Percentiles rank a stretch among this genome's conserved stretches.
phyloP scores from a whole-genome alignment of 306 rosid genomes.

The Trifolium repens region DNA sequence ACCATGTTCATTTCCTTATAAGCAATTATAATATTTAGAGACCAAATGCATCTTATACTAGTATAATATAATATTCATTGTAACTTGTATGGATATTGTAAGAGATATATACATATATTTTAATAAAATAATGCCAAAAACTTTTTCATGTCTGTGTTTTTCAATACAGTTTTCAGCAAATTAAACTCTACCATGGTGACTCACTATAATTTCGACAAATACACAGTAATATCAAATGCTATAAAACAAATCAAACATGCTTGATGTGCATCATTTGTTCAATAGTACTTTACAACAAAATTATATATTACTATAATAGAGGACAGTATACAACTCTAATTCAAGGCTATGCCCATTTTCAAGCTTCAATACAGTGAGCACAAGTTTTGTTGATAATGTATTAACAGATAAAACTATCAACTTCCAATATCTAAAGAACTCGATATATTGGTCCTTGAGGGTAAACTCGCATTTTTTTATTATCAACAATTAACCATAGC shows the following conservation, averaged over 20 bases:
- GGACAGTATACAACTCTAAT: constrained; percentile 26
- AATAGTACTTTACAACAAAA: constrained; percentile 21
- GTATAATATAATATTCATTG: background rate
- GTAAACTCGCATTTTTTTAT: background rate
- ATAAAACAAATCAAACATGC: too few relatives aligned
- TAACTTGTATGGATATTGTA: background rate
- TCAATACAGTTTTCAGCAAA: background rate
- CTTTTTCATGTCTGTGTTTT: background rate
- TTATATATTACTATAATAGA: background rate
- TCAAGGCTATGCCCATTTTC: constrained; percentile 37
- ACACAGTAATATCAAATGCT: too few relatives aligned
- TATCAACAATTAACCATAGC: constrained; percentile 71
- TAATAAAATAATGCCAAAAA: background rate
- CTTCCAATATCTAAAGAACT: constrained; percentile 32
- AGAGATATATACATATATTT: background rate
- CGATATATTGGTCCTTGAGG: constrained; percentile 5
- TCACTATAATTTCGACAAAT: too few relatives aligned
- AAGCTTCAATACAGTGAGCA: constrained; percentile 27
- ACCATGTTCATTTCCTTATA: constrained; percentile 4
- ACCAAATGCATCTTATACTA: background rate
- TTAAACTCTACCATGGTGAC: background rate
- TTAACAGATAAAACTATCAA: constrained; percentile 35
- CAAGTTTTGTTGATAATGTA: constrained; percentile 30
- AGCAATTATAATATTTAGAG: background rate
- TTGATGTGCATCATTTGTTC: background rate